A percentile compares a stretch with the other conserved stretches of the same genome.
These are phyloP conservation scores for Agarophyton chilense DNA, from an alignment of 23 red algal species.

Conservation along the genomic window DNA sequence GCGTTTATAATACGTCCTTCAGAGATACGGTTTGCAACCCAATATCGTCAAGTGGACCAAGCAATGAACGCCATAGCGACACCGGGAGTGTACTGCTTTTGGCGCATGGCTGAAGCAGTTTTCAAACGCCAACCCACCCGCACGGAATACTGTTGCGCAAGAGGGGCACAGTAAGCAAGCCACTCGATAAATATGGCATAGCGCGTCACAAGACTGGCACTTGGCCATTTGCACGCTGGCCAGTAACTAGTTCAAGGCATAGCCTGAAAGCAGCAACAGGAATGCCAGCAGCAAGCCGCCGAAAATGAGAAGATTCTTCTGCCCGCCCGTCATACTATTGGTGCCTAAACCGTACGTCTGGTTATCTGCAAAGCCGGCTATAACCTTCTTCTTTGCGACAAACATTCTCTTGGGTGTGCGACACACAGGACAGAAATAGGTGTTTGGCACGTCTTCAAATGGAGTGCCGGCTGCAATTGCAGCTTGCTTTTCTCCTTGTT, in stretches of 20 bases:
- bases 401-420: constrained; percentile 75
- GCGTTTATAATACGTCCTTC: background rate
- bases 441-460: constrained; percentile 76
- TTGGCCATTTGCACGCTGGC: background rate
- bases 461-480: constrained; percentile 69
- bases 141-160: too few species aligned
- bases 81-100: too few species aligned
- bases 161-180: background rate
- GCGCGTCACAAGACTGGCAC: background rate
- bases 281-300: constrained; percentile 71
- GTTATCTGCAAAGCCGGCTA: constrained; percentile 92
- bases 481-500: constrained; percentile 65
- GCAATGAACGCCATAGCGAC: too few species aligned
- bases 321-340: constrained; percentile 80
- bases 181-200: background rate
- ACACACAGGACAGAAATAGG: constrained; percentile 85
- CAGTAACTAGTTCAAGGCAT: constrained; percentile 66
- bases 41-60: too few species aligned
- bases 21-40: background rate
- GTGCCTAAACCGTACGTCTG: constrained; percentile 91
- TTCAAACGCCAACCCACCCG: too few species aligned
- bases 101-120: too few species aligned
- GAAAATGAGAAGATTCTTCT: constrained; percentile 93
- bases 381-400: constrained; percentile 72
- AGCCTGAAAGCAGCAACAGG: constrained; percentile 89